phyloP scores from a whole-genome alignment of 2,329 filamentous ascomycete genomes.

The Bipolaris gigantea region DNA sequence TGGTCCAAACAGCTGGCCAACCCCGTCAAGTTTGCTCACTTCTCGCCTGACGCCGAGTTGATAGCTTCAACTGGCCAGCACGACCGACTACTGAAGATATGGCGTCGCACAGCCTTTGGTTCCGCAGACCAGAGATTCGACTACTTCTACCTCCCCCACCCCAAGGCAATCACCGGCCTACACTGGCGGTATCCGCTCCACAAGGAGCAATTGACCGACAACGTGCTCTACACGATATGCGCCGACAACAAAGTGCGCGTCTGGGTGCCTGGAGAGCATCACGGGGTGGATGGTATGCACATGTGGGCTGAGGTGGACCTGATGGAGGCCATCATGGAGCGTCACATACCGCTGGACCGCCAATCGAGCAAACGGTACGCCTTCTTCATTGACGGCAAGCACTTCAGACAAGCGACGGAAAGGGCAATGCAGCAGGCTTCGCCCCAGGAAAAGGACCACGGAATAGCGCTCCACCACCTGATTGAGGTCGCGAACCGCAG shows the following conservation, averaged over 20 bases:
- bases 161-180: constrained; percentile 74
- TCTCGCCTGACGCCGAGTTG: constrained; percentile 85
- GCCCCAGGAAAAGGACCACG: constrained; percentile 61
- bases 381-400: constrained; percentile 79
- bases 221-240: constrained; percentile 88
- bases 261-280: constrained; percentile 77
- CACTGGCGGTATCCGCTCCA: constrained; percentile 84
- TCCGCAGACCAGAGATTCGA: constrained; percentile 84
- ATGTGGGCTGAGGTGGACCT: constrained; percentile 83
- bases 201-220: constrained; percentile 75
- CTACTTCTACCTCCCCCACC: constrained; percentile 86
- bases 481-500: constrained; percentile 82
- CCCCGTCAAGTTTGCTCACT: constrained; percentile 70
- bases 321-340: constrained; percentile 66
- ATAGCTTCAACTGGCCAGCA: constrained; percentile 79
- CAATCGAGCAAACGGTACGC: constrained; percentile 62
- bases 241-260: constrained; percentile 78
- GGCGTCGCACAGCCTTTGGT: constrained; percentile 84
- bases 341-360: constrained; percentile 46
- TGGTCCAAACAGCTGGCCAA: constrained; percentile 79
- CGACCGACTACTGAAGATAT: constrained; percentile 87
- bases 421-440: constrained; percentile 68
- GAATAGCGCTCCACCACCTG: constrained; percentile 77
- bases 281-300: constrained; percentile 70
- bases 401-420: constrained; percentile 78